Conservation (phyloP, 768 basidiomycete genomes). For the Lentinula boryana region DNA sequence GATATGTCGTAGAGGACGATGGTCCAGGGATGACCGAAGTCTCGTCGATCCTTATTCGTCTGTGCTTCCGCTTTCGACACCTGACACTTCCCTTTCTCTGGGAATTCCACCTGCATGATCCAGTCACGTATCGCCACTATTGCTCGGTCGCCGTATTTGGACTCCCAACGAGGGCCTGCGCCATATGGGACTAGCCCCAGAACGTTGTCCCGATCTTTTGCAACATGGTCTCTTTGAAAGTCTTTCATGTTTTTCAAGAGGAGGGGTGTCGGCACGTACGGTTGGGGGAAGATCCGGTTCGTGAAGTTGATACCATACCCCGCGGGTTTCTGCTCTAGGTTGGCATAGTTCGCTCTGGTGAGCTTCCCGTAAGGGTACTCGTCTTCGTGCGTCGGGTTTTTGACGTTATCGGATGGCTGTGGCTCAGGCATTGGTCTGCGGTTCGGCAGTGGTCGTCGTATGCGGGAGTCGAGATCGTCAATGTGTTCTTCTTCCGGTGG, state of each 20-base stretch:
- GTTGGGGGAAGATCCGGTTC: not conserved
- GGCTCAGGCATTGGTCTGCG: not conserved
- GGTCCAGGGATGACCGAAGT: not conserved
- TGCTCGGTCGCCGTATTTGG: not conserved
- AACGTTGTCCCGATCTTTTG: not conserved
- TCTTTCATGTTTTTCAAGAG: not conserved
- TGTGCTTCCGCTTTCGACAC: not conserved
- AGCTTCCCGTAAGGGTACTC: not conserved
- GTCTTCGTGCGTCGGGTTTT: not conserved
- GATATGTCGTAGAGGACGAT: not conserved
- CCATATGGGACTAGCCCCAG: not conserved
- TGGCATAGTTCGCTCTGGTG: not conserved
- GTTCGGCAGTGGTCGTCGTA: not conserved
- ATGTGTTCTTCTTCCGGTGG: not conserved
- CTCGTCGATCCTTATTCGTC: not conserved
- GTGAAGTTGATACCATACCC: not conserved
- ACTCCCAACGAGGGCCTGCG: not conserved
- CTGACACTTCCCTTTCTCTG: not conserved
- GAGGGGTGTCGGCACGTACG: not conserved
- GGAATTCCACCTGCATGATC: not conserved
- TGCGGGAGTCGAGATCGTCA: not conserved
- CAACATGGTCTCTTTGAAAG: not conserved
- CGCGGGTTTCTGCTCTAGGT: not conserved
- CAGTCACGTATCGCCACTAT: not conserved
- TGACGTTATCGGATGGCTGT: not conserved